phyloP scores from a whole-genome alignment of 768 basidiomycete species.

The Calocera cornea region DNA sequence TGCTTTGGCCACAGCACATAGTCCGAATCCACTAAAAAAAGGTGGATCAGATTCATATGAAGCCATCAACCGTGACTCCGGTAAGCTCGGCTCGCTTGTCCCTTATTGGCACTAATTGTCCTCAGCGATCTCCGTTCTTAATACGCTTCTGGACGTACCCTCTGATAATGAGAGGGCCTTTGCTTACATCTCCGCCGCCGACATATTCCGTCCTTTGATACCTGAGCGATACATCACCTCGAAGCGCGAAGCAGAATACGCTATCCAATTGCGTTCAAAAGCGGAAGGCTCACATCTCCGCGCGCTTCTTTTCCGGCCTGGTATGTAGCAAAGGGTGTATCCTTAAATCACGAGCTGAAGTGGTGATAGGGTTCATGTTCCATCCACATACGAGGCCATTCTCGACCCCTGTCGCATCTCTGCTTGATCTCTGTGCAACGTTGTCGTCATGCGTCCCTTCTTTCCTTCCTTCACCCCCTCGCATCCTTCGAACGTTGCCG shows the following conservation, averaged over 20 bases:
- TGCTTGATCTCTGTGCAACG: slow-evolving; percentile 67
- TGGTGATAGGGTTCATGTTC: slow-evolving; percentile 70
- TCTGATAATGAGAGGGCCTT: slow-evolving; percentile 32
- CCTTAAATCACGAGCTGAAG: neutral
- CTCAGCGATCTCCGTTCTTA: slow-evolving; percentile 60
- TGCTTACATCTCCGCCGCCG: slow-evolving; percentile 90
- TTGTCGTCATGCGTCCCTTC: slow-evolving; percentile 48
- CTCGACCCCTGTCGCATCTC: slow-evolving; percentile 68
- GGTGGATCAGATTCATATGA: slow-evolving; percentile 47
- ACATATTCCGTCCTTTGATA: slow-evolving; percentile 77
- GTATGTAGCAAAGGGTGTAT: slow-evolving; percentile 35
- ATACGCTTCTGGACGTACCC: slow-evolving; percentile 39
- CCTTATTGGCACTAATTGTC: slow-evolving; percentile 12
- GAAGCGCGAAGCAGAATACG: slow-evolving; percentile 80
- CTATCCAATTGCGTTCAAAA: slow-evolving; percentile 42
- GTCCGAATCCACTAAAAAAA: slow-evolving; percentile 22
- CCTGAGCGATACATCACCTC: slow-evolving; percentile 78
- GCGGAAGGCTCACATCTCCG: slow-evolving; percentile 35
- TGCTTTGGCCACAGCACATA: neutral
- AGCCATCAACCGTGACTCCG: slow-evolving; percentile 74
- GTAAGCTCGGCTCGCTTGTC: slow-evolving; percentile 34
- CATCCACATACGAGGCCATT: slow-evolving; percentile 89
- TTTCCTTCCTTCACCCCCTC: slow-evolving; percentile 50
- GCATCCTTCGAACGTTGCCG: slow-evolving; percentile 42
- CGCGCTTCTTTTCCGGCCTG: slow-evolving; percentile 76